Evolutionary conservation across 164 flowering plant genomes (phyloP), one percentile per base, ranked within the genome.

Genomic region (Umbilicus rupestris): DNA sequence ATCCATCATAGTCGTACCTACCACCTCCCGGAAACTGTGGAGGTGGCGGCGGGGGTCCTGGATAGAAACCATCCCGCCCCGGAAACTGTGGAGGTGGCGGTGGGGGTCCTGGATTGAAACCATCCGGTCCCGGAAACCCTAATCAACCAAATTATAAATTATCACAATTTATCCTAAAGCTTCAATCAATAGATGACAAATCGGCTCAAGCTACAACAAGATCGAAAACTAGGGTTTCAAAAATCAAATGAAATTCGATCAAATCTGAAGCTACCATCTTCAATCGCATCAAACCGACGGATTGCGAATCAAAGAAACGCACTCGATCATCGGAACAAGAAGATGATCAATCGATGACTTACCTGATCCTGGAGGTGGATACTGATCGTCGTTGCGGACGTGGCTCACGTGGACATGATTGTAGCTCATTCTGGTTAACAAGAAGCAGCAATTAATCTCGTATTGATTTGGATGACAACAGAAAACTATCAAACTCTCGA

Each of bases 1-100:
- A 80, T 9, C 83, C 79, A 58, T 72, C 75, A 12, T 76, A 64
- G 1, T 68, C 73, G 5, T 69, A 76, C 17, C 47, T 33, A 50
- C 37, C 65, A 5, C 22, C 52, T 44, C n/a, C 69, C 44, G 72
- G 30, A 72, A 76, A n/a, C 42, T 46, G 52, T 47, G 57, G 29
- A 8, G 29, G 57, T 50, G 57, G 29, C 55, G 55, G 72, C 37
- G 37, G 7, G 10, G 29, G 77, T 29, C 24, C 44, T 10, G 65
- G 65, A 62, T 62, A 35, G 65, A 33, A 62, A 2, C 44, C 42
- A 20, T 22, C 65, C 20, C 44, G 44, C 7, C n/a, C 69, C 44
- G 72, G 30, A 72, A 76, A n/a, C 42, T 46, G n/a, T n/a, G n/a
- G n/a, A 17, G 62, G 57, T 39, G 72, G 74, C 31, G 68, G 74